phyloP scores from a whole-genome alignment of 805 yeast genomes.

The Metschnikowia lochheadii region DNA sequence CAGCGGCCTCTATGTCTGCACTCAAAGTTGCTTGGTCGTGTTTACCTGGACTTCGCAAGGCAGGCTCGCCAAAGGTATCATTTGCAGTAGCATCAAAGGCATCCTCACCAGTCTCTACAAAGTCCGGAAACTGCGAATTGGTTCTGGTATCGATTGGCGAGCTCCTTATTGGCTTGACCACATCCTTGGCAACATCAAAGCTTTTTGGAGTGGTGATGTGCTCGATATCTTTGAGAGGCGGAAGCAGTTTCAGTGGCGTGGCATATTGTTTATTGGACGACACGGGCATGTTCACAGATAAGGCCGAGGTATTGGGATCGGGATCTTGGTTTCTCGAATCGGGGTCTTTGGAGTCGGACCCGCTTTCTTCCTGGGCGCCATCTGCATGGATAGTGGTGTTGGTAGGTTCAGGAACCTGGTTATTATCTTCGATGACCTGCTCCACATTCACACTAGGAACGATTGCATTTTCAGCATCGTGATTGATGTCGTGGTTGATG shows the following conservation, averaged over 20 bases:
- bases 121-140: conserved; percentile 8
- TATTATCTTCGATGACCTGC: neutral
- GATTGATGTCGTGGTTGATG: neutral
- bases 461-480: neutral
- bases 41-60: conserved; percentile 4
- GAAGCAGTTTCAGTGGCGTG: conserved; percentile 40
- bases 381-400: neutral
- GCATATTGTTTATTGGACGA: conserved; percentile 20
- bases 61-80: conserved; percentile 14
- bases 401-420: neutral
- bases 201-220: conserved; percentile 38
- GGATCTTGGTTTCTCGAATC: neutral
- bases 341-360: neutral
- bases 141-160: conserved; percentile 20
- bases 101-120: conserved; percentile 15
- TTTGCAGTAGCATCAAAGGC: conserved; percentile 15
- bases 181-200: conserved; percentile 38
- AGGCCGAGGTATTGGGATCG: conserved; percentile 15
- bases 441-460: neutral
- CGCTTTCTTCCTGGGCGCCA: conserved; percentile 3
- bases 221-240: conserved; percentile 42
- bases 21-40: conserved; percentile 7
- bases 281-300: conserved; percentile 7
- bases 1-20: conserved; percentile 17
- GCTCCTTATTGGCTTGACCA: conserved; percentile 15